Evolutionary conservation across 2,329 filamentous ascomycete species (phyloP), one percentile per base, ranked within the genome.

Genomic region (Pestalotiopsis fici): DNA sequence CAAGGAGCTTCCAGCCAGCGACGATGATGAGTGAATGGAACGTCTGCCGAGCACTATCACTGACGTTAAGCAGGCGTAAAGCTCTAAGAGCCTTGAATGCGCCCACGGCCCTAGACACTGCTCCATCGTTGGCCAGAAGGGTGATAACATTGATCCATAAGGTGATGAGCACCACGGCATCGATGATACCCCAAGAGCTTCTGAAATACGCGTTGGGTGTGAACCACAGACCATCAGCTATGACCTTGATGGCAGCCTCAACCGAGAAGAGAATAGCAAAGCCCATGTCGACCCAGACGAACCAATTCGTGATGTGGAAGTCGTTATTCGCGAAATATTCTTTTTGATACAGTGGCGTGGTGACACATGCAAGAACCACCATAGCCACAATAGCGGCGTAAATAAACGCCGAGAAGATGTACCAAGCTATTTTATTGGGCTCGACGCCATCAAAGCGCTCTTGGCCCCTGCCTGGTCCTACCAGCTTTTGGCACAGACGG

Each of bases 81-180:
- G 97, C 97, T 81, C 96, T 91, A 59, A 99, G 86, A 7, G 96
- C 96, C 83, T 99, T 99, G 85, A 99, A 98, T 18, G 96, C 96
- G 27, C 96, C 97, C 47, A 98, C 93, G 21, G 94, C 94, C 78
- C 96, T 87, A 4, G 95, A 97, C 65, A 98, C 91, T 66, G 91
- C 91, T 55, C 93, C 93, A 71, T 97, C 92, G 66, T 94, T 90
- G 74, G 88, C 87, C 65, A 99, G 85, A 1, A 95, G 89, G 0
- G 95, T 96, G 59, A 91, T 84, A 62, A 99, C 94, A 74, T 97
- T 98, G 76, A 98, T 91, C 95, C 96, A 98, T 9, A 99, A 87
- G 0, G 96, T 98, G 66, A 97, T 83, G 64, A 99, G 84, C 71
- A 99, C 96, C 57, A 98, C 80, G 0, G 92, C 94, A 76, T 99